phyloP scores from a whole-genome alignment of 139 green algal species.

The Chlorella sorokiniana region DNA sequence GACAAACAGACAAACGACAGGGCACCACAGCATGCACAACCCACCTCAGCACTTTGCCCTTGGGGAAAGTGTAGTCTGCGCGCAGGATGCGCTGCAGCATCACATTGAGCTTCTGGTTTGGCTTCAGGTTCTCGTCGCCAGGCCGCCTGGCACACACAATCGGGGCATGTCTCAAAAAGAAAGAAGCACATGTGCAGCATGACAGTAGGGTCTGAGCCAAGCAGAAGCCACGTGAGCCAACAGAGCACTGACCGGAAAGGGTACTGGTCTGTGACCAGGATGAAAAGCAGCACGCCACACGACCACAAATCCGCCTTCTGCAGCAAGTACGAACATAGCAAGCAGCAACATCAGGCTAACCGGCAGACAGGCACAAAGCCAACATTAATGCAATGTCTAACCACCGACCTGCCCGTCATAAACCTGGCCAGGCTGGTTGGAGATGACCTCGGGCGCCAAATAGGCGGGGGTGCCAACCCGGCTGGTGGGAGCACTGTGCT shows the following conservation, averaged over 20 bases:
- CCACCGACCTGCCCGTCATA: constrained; percentile 19
- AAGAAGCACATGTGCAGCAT: not conserved
- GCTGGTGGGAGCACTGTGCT: constrained; percentile 76
- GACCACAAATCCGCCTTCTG: constrained; percentile 92
- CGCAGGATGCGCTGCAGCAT: constrained; percentile 43
- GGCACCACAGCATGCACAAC: constrained; percentile 40
- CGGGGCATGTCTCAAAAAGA: not conserved
- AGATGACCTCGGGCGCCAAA: constrained; percentile 91
- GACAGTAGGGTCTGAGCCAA: not conserved
- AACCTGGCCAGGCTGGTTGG: constrained; percentile 14
- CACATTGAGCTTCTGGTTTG: constrained; percentile 69
- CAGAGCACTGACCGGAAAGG: constrained; percentile 12
- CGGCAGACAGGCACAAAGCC: not conserved
- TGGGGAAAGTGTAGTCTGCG: constrained; percentile 35
- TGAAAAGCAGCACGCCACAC: constrained; percentile 96
- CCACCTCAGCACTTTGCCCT: not conserved
- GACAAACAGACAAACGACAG: constrained; percentile 45
- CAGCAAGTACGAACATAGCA: not conserved
- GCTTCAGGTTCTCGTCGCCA: constrained; percentile 60
- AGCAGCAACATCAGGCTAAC: not conserved
- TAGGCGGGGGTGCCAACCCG: constrained; percentile 97
- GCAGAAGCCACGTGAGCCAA: not conserved
- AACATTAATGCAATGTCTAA: not conserved
- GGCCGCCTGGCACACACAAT: constrained; percentile 63
- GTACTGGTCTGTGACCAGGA: constrained; percentile 77